Percentiles rank a stretch among this genome's conserved stretches.
phyloP scores from a whole-genome alignment of 164 flowering plant species.

The Warburgia ugandensis region DNA sequence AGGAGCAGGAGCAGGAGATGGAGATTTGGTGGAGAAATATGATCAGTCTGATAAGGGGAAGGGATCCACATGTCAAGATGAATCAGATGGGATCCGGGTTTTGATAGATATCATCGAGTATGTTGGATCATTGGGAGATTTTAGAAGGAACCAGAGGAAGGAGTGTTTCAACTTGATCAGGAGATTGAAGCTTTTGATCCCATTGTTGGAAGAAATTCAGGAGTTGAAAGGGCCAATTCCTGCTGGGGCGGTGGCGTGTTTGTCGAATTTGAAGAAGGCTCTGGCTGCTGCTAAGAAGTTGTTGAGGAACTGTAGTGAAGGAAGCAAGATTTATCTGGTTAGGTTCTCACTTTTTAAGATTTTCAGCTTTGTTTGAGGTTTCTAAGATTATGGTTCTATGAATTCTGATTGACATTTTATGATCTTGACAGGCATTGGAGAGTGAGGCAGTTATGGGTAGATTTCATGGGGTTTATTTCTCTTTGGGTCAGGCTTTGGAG shows the following conservation, averaged over 20 bases:
- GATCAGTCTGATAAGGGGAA: constrained; percentile 1
- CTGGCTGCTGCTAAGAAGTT: constrained; percentile 43
- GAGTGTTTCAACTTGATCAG: constrained; percentile 48
- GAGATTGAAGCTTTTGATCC: constrained; percentile 54
- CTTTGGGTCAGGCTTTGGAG: constrained; percentile 42
- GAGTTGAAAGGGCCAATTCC: constrained; percentile 30
- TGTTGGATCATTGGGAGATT: constrained; percentile 36
- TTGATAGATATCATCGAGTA: constrained; percentile 35
- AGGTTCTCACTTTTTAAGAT: constrained; percentile 2
- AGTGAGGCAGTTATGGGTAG: constrained; percentile 42
- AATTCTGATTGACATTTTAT: neutral
- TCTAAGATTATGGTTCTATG: neutral
- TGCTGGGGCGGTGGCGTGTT: constrained; percentile 11
- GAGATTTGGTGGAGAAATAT: neutral
- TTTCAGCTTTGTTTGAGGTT: neutral
- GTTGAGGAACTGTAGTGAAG: constrained; percentile 45
- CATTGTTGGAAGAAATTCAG: constrained; percentile 53
- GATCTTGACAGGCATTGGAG: constrained; percentile 45
- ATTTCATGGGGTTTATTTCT: constrained; percentile 45
- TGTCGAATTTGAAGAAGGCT: constrained; percentile 40
- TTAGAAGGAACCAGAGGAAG: constrained; percentile 46
- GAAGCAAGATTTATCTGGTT: constrained; percentile 83
- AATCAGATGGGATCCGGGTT: constrained; percentile 24
- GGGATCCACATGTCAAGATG: constrained; percentile 7
- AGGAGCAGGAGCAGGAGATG: constrained; percentile 12